Conservation (phyloP, 2,329 filamentous ascomycete genomes). For the Nigrospora sphaerica region DNA sequence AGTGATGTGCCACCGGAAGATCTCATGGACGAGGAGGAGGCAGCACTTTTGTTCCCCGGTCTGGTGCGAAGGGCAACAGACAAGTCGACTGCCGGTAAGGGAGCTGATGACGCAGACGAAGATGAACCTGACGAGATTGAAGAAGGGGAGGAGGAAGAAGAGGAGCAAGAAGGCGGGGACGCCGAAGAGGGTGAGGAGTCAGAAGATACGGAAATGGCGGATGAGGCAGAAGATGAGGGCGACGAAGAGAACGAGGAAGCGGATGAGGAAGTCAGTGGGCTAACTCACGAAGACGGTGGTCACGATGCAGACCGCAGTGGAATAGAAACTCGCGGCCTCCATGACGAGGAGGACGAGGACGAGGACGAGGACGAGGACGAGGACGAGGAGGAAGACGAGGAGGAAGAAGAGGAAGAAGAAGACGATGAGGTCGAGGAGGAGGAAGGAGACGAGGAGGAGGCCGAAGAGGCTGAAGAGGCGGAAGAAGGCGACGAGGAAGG, state of each 20-base stretch:
- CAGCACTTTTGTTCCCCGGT: conserved; percentile 45
- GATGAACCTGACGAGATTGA: conserved; percentile 10
- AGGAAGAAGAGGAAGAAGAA: conserved; percentile 5
- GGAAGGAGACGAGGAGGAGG: conserved; percentile 8
- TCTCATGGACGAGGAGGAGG: conserved; percentile 44
- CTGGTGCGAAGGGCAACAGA: conserved; percentile 28
- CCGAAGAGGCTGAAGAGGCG: conserved; percentile 5
- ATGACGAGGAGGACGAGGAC: conserved; percentile 14
- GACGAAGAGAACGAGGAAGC: conserved; percentile 3
- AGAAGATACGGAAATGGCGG: conserved; percentile 7
- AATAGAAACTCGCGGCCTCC: background rate
- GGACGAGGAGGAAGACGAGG: conserved; percentile 5
- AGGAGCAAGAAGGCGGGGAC: conserved; percentile 8
- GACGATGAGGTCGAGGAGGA: conserved; percentile 10
- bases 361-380: conserved; percentile 8
- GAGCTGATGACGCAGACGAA: conserved; percentile 7
- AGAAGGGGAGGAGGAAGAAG: conserved; percentile 13
- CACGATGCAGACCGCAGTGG: background rate
- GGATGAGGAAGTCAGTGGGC: conserved; percentile 2
- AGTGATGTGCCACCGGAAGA: conserved; percentile 51
- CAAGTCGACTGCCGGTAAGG: background rate
- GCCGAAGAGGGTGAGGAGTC: conserved; percentile 9
- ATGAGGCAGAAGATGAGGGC: conserved; percentile 5
- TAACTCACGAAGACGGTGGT: background rate
- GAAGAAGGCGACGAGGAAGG: conserved; percentile 6